These are phyloP conservation scores for Penicillium paradoxum DNA, from an alignment of 495 filamentous ascomycete species.

Conservation along the genomic window DNA sequence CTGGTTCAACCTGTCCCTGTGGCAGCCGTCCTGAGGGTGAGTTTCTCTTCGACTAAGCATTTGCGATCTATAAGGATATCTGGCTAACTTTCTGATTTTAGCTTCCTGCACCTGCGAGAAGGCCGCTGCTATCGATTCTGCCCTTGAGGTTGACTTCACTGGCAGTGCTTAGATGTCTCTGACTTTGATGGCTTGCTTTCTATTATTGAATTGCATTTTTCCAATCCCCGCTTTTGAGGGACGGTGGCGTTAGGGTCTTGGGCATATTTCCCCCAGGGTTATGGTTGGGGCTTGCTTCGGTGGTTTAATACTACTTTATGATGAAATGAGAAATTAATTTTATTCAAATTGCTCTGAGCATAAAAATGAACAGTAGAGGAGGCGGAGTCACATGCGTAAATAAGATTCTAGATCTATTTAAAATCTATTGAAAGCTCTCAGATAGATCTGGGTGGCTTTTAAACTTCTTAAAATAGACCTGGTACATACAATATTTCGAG, in stretches of 20 bases:
- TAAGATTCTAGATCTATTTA: not conserved
- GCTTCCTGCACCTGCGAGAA: slow-evolving; percentile 84
- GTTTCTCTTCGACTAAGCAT: slow-evolving; percentile 26
- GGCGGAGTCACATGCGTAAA: too few relatives aligned
- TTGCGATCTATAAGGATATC: too few relatives aligned
- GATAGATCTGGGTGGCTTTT: not conserved
- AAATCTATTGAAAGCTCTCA: not conserved
- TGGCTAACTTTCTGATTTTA: slow-evolving; percentile 21
- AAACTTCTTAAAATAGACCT: slow-evolving; percentile 4
- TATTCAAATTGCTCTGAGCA: not conserved
- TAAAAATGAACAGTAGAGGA: too few relatives aligned
- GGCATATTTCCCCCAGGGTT: not conserved
- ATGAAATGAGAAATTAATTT: not conserved
- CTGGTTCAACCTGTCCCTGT: slow-evolving; percentile 65
- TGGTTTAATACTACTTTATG: not conserved
- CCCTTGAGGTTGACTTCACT: slow-evolving; percentile 74
- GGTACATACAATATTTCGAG: slow-evolving; percentile 1
- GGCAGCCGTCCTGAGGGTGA: slow-evolving; percentile 66
- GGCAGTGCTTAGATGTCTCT: slow-evolving; percentile 35
- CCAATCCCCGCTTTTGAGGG: not conserved
- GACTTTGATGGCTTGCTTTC: slow-evolving; percentile 4
- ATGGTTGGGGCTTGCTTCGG: not conserved
- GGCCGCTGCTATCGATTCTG: slow-evolving; percentile 47
- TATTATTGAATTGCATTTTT: slow-evolving; percentile 9
- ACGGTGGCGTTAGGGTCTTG: slow-evolving; percentile 10